These are phyloP conservation scores for Phytomonas sp. DNA, from an alignment of 208 protist genomes.

Conservation along the genomic window DNA sequence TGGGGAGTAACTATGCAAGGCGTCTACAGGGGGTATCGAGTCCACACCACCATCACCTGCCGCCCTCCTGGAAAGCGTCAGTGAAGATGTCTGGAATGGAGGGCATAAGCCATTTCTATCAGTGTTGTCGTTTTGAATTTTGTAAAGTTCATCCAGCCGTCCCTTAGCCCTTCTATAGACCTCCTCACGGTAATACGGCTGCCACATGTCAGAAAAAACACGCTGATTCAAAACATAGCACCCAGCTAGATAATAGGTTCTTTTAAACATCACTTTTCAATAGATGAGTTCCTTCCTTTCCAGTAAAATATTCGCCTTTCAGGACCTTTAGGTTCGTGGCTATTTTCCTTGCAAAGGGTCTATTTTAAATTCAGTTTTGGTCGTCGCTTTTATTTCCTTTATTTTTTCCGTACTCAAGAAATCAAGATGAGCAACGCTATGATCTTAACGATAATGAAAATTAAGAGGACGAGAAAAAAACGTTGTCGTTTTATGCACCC, in stretches of 20 bases:
- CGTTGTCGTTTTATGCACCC: not conserved
- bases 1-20: not conserved
- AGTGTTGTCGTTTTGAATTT: constrained; percentile 2
- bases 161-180: constrained; percentile 35
- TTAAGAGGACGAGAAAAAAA: not conserved
- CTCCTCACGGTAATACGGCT: constrained; percentile 67
- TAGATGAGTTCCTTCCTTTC: not conserved
- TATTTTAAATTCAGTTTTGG: not conserved
- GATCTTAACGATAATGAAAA: not conserved
- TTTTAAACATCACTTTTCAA: not conserved
- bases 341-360: not conserved
- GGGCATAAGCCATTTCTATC: not conserved
- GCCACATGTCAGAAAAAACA: constrained; percentile 76
- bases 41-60: not conserved
- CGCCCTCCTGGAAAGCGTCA: not conserved
- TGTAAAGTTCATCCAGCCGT: constrained; percentile 18
- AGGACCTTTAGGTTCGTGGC: not conserved
- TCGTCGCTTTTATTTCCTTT: not conserved
- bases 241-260: constrained; percentile 13
- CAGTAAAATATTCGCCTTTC: not conserved
- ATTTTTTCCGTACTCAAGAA: not conserved
- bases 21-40: not conserved
- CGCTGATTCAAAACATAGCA: constrained; percentile 54
- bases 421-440: not conserved
- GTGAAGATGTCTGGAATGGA: not conserved